Percentiles rank a stretch among this genome's conserved stretches.
Evolutionary conservation across 2,329 filamentous ascomycete species (phyloP).

Genomic region (Fusarium euwallaceae): DNA sequence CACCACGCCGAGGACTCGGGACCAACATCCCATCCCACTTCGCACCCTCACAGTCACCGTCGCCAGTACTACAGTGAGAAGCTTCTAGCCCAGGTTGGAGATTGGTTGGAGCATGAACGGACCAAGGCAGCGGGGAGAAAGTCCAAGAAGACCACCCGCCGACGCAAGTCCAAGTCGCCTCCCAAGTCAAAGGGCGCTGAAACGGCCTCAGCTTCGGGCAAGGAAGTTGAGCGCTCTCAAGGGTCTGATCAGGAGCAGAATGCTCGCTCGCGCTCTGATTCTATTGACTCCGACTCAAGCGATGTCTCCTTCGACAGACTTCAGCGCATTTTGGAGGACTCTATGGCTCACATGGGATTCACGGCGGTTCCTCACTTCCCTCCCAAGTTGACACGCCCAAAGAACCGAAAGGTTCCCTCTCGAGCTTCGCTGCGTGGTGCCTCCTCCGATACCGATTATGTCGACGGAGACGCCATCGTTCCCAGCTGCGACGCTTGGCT

Average conservation of each 20-base stretch:
- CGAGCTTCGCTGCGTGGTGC: slow-evolving; percentile 59
- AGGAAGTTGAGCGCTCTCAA: slow-evolving; percentile 25
- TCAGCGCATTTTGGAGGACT: slow-evolving; percentile 82
- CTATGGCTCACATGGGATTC: slow-evolving; percentile 67
- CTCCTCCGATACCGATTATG: slow-evolving; percentile 88
- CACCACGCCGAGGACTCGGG: slow-evolving; percentile 48
- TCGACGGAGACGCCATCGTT: slow-evolving; percentile 84
- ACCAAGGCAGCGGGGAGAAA: slow-evolving; percentile 68
- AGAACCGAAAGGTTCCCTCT: slow-evolving; percentile 51
- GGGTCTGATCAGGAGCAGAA: slow-evolving; percentile 38
- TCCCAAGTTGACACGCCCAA: slow-evolving; percentile 58
- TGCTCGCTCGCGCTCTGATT: slow-evolving; percentile 60
- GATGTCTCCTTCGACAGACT: slow-evolving; percentile 83
- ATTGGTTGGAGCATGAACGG: slow-evolving; percentile 88
- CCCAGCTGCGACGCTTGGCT: slow-evolving; percentile 86
- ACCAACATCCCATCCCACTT: slow-evolving; percentile 32
- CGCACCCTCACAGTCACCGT: slow-evolving; percentile 49
- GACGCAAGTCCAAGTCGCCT: slow-evolving; percentile 58
- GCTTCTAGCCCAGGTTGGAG: slow-evolving; percentile 79
- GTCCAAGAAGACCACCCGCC: slow-evolving; percentile 52
- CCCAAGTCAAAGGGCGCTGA: slow-evolving; percentile 42
- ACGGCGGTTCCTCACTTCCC: slow-evolving; percentile 59
- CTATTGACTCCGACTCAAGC: slow-evolving; percentile 75
- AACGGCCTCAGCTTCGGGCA: slow-evolving; percentile 16
- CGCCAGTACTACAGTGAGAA: slow-evolving; percentile 63